A percentile compares a stretch with the other conserved stretches of the same genome.
phyloP scores from a whole-genome alignment of 768 basidiomycete species.

The Pulveroboletus sp. region DNA sequence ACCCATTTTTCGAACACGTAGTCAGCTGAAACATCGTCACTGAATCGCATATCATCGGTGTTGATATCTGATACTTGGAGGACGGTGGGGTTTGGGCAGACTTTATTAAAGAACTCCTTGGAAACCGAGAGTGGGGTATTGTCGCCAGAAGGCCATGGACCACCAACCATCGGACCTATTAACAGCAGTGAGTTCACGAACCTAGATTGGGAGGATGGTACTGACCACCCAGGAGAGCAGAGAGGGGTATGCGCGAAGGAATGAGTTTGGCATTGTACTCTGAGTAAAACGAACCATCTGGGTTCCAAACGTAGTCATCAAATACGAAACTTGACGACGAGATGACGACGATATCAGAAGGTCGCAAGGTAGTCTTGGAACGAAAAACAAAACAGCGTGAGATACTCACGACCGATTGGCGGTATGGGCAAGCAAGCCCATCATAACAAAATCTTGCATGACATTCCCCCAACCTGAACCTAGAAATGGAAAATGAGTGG shows the following conservation, averaged over 20 bases:
- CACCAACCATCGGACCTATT: slow-evolving; percentile 43
- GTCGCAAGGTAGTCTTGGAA: not conserved
- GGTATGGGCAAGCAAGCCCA: slow-evolving; percentile 33
- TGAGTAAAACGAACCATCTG: slow-evolving; percentile 34
- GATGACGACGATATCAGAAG: slow-evolving; percentile 4
- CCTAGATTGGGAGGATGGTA: not conserved
- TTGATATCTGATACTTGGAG: slow-evolving; percentile 30
- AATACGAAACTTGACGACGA: slow-evolving; percentile 37
- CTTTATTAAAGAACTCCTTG: slow-evolving; percentile 36
- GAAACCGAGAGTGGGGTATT: slow-evolving; percentile 35
- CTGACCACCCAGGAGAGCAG: slow-evolving; percentile 38
- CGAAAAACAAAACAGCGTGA: not conserved
- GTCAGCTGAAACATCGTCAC: slow-evolving; percentile 22
- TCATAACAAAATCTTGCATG: slow-evolving; percentile 40
- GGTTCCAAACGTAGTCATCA: slow-evolving; percentile 42
- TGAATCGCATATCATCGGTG: slow-evolving; percentile 28
- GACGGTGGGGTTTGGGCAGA: slow-evolving; percentile 38
- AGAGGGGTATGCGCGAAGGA: slow-evolving; percentile 41
- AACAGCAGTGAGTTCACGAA: not conserved
- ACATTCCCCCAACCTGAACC: slow-evolving; percentile 41
- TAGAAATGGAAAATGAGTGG: slow-evolving; percentile 8
- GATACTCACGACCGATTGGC: slow-evolving; percentile 34
- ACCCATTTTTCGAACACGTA: slow-evolving; percentile 39
- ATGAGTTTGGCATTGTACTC: slow-evolving; percentile 35
- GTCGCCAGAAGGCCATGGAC: slow-evolving; percentile 32